Conservation (phyloP, 106 monocot genomes). For the Phalaenopsis equestris region DNA sequence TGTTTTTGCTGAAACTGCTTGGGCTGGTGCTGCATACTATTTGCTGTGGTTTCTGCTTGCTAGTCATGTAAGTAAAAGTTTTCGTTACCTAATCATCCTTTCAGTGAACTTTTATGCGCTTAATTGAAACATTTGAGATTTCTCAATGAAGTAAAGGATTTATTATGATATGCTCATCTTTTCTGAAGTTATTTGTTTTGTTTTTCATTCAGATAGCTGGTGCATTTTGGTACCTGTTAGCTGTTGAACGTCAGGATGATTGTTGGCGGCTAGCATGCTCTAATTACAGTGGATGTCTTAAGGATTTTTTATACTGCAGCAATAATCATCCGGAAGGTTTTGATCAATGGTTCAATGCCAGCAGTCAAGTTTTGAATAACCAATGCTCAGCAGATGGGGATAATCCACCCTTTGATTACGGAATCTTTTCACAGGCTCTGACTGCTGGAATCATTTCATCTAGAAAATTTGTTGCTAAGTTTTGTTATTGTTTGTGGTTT, state of each 20-base stretch:
- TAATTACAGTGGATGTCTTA: conserved; percentile 18
- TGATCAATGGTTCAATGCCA: conserved; percentile 28
- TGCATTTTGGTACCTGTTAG: conserved; percentile 85
- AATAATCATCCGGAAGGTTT: conserved; percentile 19
- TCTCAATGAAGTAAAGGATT: not conserved
- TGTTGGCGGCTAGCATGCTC: conserved; percentile 63
- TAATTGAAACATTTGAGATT: not conserved
- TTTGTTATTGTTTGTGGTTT: conserved; percentile 86
- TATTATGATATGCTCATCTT: conserved; percentile 2
- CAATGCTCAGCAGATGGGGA: conserved; percentile 19
- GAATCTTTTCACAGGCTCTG: conserved; percentile 58
- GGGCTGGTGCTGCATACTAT: conserved; percentile 58
- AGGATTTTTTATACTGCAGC: conserved; percentile 48
- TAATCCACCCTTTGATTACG: conserved; percentile 40
- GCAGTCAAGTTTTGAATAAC: conserved; percentile 7
- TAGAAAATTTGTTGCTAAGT: conserved; percentile 48
- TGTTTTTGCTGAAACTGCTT: conserved; percentile 51
- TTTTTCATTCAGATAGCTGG: conserved; percentile 61
- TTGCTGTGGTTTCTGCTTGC: conserved; percentile 57
- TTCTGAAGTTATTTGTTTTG: not conserved
- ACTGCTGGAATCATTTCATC: conserved; percentile 49
- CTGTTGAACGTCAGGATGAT: conserved; percentile 73
- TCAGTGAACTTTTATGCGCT: not conserved
- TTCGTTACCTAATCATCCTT: not conserved
- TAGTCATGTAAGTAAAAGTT: conserved; percentile 46